Evolutionary conservation across 1,139 yeast genomes (phyloP).

Genomic region (Saccharomyces hybrid): DNA sequence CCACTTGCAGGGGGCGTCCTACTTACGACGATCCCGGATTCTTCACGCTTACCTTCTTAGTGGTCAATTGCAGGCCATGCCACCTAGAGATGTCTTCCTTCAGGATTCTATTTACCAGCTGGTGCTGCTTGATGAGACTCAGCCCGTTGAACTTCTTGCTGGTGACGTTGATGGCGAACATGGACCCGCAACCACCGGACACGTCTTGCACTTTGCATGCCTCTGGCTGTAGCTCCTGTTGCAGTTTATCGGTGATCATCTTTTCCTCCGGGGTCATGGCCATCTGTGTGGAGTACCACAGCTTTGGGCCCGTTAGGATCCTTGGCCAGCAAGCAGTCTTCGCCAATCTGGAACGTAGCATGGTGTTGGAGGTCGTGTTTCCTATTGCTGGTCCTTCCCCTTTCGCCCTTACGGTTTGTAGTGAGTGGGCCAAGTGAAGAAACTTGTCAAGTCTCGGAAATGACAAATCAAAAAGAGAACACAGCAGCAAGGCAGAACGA

Average conservation of each 20-base stretch:
- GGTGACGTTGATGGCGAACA: constrained; percentile 82
- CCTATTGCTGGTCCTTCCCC: background rate
- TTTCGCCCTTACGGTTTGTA: background rate
- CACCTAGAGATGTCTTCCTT: constrained; percentile 83
- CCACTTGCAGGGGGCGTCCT: background rate
- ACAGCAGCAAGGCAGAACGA: background rate
- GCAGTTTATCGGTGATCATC: constrained; percentile 51
- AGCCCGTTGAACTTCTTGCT: constrained; percentile 71
- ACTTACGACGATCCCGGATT: background rate
- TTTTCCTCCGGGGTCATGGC: constrained; percentile 56
- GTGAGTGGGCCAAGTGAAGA: background rate
- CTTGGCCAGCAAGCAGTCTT: background rate
- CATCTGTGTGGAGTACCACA: background rate
- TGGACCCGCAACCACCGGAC: constrained; percentile 95
- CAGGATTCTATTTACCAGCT: constrained; percentile 72
- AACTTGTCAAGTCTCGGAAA: background rate
- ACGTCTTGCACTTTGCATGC: constrained; percentile 69
- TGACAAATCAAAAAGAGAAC: background rate
- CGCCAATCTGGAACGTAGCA: background rate
- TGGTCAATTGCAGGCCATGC: constrained; percentile 89
- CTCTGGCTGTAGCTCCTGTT: constrained; percentile 49
- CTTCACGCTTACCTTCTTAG: constrained; percentile 42
- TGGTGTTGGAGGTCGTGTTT: background rate
- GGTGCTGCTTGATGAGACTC: constrained; percentile 82
- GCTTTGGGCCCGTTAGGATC: background rate